These are phyloP conservation scores for Russula dissimulans DNA, from an alignment of 768 basidiomycete genomes.

Conservation along the genomic window DNA sequence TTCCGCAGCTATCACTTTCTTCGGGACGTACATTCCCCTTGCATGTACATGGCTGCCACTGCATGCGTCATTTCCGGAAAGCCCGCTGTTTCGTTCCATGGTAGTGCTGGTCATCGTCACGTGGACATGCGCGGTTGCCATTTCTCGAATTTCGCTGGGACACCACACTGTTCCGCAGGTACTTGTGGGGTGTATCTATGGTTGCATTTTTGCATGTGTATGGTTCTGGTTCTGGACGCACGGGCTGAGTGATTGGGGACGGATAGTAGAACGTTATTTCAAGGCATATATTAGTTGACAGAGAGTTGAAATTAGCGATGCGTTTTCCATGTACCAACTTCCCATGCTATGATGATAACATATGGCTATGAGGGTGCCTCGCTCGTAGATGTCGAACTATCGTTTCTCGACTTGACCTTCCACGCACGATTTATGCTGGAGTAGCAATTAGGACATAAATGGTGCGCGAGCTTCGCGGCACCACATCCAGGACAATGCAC, in stretches of 20 bases:
- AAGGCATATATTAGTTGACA: constrained; percentile 1
- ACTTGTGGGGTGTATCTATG: constrained; percentile 46
- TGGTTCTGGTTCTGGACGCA: constrained; percentile 55
- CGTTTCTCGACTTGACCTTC: constrained; percentile 34
- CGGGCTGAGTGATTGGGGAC: constrained; percentile 27
- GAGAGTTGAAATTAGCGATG: background rate
- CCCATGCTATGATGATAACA: background rate
- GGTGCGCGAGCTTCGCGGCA: constrained; percentile 77
- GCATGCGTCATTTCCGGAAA: constrained; percentile 43
- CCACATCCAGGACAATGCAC: constrained; percentile 90
- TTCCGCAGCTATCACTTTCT: constrained; percentile 59
- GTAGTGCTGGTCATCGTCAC: constrained; percentile 42
- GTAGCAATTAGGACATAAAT: constrained; percentile 79
- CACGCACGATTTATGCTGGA: constrained; percentile 55
- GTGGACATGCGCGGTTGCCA: constrained; percentile 44
- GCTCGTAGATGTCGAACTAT: background rate
- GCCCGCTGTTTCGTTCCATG: constrained; percentile 32
- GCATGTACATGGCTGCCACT: constrained; percentile 50
- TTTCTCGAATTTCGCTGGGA: constrained; percentile 67
- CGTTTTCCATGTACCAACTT: background rate
- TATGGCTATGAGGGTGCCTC: background rate
- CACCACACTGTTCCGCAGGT: constrained; percentile 72
- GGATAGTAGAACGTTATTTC: constrained; percentile 15
- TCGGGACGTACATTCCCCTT: constrained; percentile 49
- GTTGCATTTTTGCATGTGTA: constrained; percentile 39